phyloP scores from a whole-genome alignment of 805 yeast genomes.

The Debaryomyces tyrocola region DNA sequence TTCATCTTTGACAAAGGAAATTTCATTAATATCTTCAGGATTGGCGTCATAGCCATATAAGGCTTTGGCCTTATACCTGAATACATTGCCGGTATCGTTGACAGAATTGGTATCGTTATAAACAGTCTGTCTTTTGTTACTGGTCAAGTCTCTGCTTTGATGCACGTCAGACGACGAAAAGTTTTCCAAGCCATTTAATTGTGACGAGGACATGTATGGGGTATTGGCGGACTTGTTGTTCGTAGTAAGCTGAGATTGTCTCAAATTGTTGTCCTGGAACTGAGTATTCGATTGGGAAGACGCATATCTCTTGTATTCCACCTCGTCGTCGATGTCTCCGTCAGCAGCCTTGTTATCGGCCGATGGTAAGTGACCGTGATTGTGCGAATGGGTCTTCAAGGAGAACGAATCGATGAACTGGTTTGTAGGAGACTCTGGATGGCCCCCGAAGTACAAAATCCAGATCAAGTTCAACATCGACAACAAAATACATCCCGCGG shows the following conservation, averaged over 20 bases:
- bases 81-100: slow-evolving; percentile 38
- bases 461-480: slow-evolving; percentile 82
- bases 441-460: slow-evolving; percentile 88
- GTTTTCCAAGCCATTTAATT: slow-evolving; percentile 63
- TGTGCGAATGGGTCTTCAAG: slow-evolving; percentile 42
- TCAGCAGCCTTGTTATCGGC: slow-evolving; percentile 12
- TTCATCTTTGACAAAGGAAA: slow-evolving; percentile 88
- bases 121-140: slow-evolving; percentile 22
- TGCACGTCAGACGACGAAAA: slow-evolving; percentile 38
- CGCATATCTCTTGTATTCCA: slow-evolving; percentile 24
- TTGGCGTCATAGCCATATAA: slow-evolving; percentile 85
- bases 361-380: slow-evolving; percentile 35
- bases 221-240: slow-evolving; percentile 30
- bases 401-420: slow-evolving; percentile 84
- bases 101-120: slow-evolving; percentile 17
- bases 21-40: slow-evolving; percentile 90
- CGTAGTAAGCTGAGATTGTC: slow-evolving; percentile 34
- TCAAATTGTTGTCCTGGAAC: slow-evolving; percentile 32
- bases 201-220: slow-evolving; percentile 51
- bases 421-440: slow-evolving; percentile 83
- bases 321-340: slow-evolving; percentile 20
- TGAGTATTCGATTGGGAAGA: slow-evolving; percentile 16
- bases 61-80: slow-evolving; percentile 85
- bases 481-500: slow-evolving; percentile 86
- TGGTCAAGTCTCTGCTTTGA: slow-evolving; percentile 29